phyloP scores from a whole-genome alignment of 805 yeast species.

The Candida pseudoglaebosa region DNA sequence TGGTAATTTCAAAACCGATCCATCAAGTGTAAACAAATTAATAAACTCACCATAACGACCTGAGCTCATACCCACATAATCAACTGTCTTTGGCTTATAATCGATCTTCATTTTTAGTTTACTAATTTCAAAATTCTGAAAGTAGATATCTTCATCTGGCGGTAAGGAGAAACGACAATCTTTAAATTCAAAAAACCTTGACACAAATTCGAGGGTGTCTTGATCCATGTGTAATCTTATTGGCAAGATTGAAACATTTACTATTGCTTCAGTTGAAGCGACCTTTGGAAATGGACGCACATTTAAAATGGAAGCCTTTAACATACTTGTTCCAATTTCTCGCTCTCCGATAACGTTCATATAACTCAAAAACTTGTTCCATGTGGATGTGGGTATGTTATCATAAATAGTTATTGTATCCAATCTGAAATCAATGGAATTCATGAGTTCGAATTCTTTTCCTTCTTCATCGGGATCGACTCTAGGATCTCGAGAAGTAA shows the following conservation, averaged over 20 bases:
- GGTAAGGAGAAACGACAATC: slow-evolving; percentile 63
- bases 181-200: slow-evolving; percentile 76
- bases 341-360: slow-evolving; percentile 68
- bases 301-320: slow-evolving; percentile 48
- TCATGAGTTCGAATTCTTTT: slow-evolving; percentile 42
- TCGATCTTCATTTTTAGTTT: slow-evolving; percentile 67
- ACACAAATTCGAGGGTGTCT: slow-evolving; percentile 82
- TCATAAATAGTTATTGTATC: slow-evolving; percentile 63
- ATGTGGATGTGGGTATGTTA: slow-evolving; percentile 80
- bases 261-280: slow-evolving; percentile 64
- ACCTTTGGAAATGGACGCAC: slow-evolving; percentile 61
- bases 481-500: slow-evolving; percentile 46
- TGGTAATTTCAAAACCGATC: slow-evolving; percentile 66
- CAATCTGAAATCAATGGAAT: slow-evolving; percentile 45
- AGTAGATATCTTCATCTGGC: slow-evolving; percentile 62
- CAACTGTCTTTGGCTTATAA: slow-evolving; percentile 87
- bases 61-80: slow-evolving; percentile 77
- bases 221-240: slow-evolving; percentile 85
- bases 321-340: slow-evolving; percentile 65
- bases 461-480: slow-evolving; percentile 29
- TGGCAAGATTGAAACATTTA: slow-evolving; percentile 61
- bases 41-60: slow-evolving; percentile 85
- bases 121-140: slow-evolving; percentile 64
- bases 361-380: slow-evolving; percentile 79
- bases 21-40: slow-evolving; percentile 86